Percentiles rank a stretch among this genome's conserved stretches.
Evolutionary conservation across 2,329 filamentous ascomycete species (phyloP).

Genomic region (Hypoxylon sp.): DNA sequence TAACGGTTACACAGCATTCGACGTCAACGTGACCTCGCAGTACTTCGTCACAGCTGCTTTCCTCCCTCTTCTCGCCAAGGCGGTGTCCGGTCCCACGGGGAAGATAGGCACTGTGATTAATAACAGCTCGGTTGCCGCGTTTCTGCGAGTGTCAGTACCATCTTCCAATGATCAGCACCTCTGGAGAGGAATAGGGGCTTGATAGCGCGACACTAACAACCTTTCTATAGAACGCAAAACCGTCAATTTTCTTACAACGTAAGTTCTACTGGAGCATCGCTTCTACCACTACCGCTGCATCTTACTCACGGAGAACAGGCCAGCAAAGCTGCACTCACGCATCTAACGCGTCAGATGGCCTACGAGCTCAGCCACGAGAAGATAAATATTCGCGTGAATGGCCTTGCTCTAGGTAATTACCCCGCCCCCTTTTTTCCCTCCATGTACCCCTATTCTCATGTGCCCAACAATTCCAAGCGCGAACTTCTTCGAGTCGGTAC

Average conservation of each 20-base stretch:
- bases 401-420: slow-evolving; percentile 47
- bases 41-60: slow-evolving; percentile 70
- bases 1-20: slow-evolving; percentile 56
- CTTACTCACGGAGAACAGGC: slow-evolving; percentile 28
- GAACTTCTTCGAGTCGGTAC: not conserved
- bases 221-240: slow-evolving; percentile 43
- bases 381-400: slow-evolving; percentile 52
- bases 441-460: not conserved
- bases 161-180: not conserved
- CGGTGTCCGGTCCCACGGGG: slow-evolving; percentile 60
- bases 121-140: slow-evolving; percentile 65
- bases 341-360: slow-evolving; percentile 52
- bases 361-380: slow-evolving; percentile 50
- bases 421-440: not conserved
- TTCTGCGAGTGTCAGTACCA: slow-evolving; percentile 60
- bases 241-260: slow-evolving; percentile 52
- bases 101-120: slow-evolving; percentile 68
- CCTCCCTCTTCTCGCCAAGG: slow-evolving; percentile 67
- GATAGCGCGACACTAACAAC: not conserved
- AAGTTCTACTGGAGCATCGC: not conserved
- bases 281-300: too few species aligned
- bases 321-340: slow-evolving; percentile 49
- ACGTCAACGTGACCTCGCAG: slow-evolving; percentile 65
- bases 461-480: not conserved
- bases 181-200: not conserved